Base-by-base conservation (phyloP, 805 yeast species). In the Helenozyma baotianmanensis region DNA sequence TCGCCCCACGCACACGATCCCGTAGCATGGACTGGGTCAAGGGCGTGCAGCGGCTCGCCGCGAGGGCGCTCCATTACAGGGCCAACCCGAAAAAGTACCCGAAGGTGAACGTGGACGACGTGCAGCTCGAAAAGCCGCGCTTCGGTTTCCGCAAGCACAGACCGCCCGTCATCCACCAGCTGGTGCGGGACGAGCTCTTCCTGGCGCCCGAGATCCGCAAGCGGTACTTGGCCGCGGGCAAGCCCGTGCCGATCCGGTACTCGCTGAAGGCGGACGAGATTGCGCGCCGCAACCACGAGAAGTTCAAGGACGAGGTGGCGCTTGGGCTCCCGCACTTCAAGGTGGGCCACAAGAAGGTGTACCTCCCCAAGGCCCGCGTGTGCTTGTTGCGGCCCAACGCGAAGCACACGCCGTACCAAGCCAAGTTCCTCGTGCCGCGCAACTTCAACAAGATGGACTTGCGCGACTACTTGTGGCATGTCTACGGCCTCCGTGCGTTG, bases 391-490 rank as follows among this genome's bases (percentile, higher is more conserved):
- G 95, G 54, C 96, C 97, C 26, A 84, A 84, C 51, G 96, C 97
- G n/a, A 85, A 85, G 53, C 95, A 86, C 61, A 84, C 96, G 0
- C 99, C 99, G 29, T 89, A 84, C 63, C 97, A 88, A 61, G 97
- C 97, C 30, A 88, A 87, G 58, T 92, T 92, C 61, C 77, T 85
- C 43, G 98, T 94, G 13, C 98, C 99, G 11, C 78, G 83, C 53
- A 77, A 85, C 35, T 89, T 92, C 72, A 92, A 92, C 68, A 90
- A 89, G 58, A 70, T 92, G 64, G 97, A 90, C 58, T 70, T 92
- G 41, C 77, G 98, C 58, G 99, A 92, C 63, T 92, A 92, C 54
- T 69, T 92, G 42, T 92, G 80, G 75, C 79, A 89, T 50, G 68
- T 92, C 4, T 92, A 92, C 53, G 96, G 96, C 2, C 70, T 92